Conservation (phyloP, 805 yeast genomes). For the Wickerhamiella brachini region DNA sequence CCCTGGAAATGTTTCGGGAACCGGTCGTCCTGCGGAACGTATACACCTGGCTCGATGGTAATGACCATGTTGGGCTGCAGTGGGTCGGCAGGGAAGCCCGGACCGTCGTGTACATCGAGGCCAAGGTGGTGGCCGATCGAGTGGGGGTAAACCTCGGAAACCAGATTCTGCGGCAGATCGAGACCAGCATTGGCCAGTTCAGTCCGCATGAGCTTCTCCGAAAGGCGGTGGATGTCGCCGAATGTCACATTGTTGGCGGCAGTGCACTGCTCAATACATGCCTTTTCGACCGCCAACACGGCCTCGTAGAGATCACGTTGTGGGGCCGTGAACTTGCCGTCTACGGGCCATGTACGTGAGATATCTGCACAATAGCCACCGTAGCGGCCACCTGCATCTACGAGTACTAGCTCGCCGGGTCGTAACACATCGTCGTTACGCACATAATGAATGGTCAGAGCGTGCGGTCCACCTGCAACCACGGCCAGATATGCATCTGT, state of each 20-base stretch:
- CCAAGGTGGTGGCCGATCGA: slow-evolving; percentile 94
- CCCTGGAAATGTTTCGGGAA: slow-evolving; percentile 77
- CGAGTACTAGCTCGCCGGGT: slow-evolving; percentile 70
- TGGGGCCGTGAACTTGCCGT: slow-evolving; percentile 56
- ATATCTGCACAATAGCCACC: slow-evolving; percentile 96
- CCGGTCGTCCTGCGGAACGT: slow-evolving; percentile 55
- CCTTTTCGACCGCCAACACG: slow-evolving; percentile 67
- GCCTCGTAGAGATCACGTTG: slow-evolving; percentile 83
- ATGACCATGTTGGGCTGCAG: slow-evolving; percentile 64
- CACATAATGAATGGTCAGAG: slow-evolving; percentile 86
- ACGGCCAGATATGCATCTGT: slow-evolving; percentile 87
- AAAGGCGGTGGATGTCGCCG: slow-evolving; percentile 60
- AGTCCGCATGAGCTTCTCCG: slow-evolving; percentile 42
- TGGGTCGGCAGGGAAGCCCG: slow-evolving; percentile 20
- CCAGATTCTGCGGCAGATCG: slow-evolving; percentile 19
- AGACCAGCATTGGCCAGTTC: slow-evolving; percentile 70
- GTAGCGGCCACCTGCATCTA: slow-evolving; percentile 86
- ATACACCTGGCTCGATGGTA: slow-evolving; percentile 93
- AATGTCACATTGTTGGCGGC: slow-evolving; percentile 40
- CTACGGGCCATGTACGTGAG: slow-evolving; percentile 91
- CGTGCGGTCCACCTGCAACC: slow-evolving; percentile 85
- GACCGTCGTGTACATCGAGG: slow-evolving; percentile 46
- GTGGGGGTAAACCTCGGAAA: slow-evolving; percentile 65
- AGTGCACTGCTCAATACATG: slow-evolving; percentile 59
- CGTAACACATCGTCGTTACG: slow-evolving; percentile 74